phyloP scores from a whole-genome alignment of 2,329 filamentous ascomycete species.

The Colletotrichum kahawae region DNA sequence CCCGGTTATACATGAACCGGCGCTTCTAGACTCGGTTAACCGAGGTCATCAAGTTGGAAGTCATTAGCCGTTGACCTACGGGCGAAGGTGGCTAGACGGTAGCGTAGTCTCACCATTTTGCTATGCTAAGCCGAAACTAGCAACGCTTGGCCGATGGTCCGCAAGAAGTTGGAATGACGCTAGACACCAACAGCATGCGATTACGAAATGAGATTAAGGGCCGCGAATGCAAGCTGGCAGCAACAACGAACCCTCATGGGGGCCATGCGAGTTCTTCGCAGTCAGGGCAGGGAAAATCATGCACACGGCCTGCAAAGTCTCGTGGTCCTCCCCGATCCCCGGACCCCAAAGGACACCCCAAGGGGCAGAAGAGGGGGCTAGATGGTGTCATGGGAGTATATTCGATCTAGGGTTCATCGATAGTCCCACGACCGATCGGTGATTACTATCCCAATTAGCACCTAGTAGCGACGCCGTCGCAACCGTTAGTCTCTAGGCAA shows the following conservation, averaged over 20 bases:
- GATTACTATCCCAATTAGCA: neutral
- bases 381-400: neutral
- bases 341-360: neutral
- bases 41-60: neutral
- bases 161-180: neutral
- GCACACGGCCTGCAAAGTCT: neutral
- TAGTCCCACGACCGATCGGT: neutral
- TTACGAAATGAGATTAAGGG: neutral
- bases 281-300: neutral
- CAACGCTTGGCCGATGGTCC: neutral
- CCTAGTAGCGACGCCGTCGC: neutral
- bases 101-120: conserved; percentile 2
- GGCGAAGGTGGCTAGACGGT: neutral
- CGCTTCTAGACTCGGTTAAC: neutral
- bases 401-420: neutral
- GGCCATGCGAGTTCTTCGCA: neutral
- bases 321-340: neutral
- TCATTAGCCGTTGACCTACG: neutral
- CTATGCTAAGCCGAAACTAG: neutral
- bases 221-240: neutral
- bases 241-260: neutral
- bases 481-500: neutral
- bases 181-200: neutral
- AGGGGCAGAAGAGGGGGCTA: neutral
- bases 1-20: neutral